Conservation (phyloP, 23 red algal genomes). For the Gracilaria domingensis region DNA sequence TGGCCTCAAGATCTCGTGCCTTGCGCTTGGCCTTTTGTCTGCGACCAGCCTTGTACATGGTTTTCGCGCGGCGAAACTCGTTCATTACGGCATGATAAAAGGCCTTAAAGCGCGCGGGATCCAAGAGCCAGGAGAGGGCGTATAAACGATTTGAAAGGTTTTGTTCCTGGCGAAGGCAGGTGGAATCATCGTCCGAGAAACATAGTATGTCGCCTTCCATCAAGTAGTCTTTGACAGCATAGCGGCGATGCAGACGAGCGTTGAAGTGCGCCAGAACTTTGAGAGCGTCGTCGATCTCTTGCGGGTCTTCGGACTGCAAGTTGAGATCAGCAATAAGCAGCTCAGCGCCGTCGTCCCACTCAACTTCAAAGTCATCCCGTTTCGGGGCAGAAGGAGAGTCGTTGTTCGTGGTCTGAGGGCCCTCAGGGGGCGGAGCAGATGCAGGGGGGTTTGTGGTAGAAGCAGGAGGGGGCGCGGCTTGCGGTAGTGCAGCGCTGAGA, state of each 20-base stretch:
- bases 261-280: conserved; percentile 84
- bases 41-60: neutral
- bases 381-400: conserved; percentile 22
- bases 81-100: conserved; percentile 42
- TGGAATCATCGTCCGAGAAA: conserved; percentile 16
- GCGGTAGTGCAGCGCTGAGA: neutral
- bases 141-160: conserved; percentile 40
- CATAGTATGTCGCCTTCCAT: conserved; percentile 61
- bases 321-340: conserved; percentile 76
- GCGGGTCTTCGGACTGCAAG: conserved; percentile 52
- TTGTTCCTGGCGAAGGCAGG: conserved; percentile 46
- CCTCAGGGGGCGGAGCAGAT: no score
- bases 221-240: conserved; percentile 76
- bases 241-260: conserved; percentile 72
- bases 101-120: neutral
- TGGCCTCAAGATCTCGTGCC: neutral
- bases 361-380: conserved; percentile 92
- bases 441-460: neutral
- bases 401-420: neutral
- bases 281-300: conserved; percentile 56
- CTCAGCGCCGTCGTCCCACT: conserved; percentile 95
- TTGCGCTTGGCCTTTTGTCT: conserved; percentile 11
- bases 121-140: conserved; percentile 59
- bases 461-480: neutral
- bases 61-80: conserved; percentile 18